Percentiles rank a stretch among this genome's conserved stretches.
These are phyloP conservation scores for Pythium myriotylum DNA, from an alignment of 352 stramenopile genomes.

Conservation along the genomic window DNA sequence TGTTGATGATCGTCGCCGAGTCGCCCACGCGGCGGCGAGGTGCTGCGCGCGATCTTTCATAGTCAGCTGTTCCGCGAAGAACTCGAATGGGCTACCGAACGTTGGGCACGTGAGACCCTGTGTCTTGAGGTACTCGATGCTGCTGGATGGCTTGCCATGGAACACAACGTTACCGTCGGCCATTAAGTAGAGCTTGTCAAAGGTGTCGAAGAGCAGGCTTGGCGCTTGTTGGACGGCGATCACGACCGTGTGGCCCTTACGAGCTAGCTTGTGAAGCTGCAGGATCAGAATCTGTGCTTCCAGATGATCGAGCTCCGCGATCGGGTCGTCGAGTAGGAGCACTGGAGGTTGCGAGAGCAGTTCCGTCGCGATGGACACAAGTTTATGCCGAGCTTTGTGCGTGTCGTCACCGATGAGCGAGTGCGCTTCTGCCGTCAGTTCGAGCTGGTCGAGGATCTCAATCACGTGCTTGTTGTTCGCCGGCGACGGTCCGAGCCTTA, in stretches of 20 bases:
- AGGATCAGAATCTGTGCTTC: constrained; percentile 53
- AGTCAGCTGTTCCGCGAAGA: constrained; percentile 24
- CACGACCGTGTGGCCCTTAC: constrained; percentile 80
- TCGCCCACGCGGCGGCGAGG: constrained; percentile 7
- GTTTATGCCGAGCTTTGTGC: constrained; percentile 71
- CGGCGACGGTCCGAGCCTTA: constrained; percentile 50
- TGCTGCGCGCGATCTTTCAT: constrained; percentile 12
- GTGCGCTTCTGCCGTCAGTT: constrained; percentile 37
- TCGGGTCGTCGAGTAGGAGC: constrained; percentile 87
- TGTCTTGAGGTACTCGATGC: constrained; percentile 29
- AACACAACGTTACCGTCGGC: constrained; percentile 27
- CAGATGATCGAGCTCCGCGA: constrained; percentile 54
- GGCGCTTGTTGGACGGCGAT: constrained; percentile 85
- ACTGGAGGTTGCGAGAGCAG: constrained; percentile 76
- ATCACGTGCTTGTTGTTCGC: constrained; percentile 44
- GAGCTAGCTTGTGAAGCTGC: constrained; percentile 61
- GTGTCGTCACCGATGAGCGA: constrained; percentile 48
- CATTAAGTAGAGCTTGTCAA: constrained; percentile 36
- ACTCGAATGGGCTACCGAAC: constrained; percentile 39
- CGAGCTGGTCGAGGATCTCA: constrained; percentile 52
- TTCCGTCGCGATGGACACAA: constrained; percentile 77
- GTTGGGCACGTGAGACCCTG: constrained; percentile 24
- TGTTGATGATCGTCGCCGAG: background rate
- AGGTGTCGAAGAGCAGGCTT: constrained; percentile 31
- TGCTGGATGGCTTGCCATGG: constrained; percentile 30